phyloP scores from a whole-genome alignment of 1,284 basidiomycete genomes.

The Xerocomus amazonicus region DNA sequence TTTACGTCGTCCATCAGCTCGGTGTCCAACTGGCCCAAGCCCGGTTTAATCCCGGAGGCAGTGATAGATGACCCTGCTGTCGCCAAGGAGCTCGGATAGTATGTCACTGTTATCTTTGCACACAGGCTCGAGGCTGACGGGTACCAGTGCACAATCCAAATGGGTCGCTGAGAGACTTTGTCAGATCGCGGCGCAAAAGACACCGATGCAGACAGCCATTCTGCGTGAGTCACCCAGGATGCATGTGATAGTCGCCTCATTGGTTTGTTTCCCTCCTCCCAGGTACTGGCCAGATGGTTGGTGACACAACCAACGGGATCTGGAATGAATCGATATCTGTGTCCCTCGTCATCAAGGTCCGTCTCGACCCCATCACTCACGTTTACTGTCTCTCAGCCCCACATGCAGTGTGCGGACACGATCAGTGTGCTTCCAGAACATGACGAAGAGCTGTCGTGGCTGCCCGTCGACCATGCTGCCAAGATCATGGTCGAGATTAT shows the following conservation, averaged over 20 bases:
- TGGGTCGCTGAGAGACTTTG: conserved; percentile 63
- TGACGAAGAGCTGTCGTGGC: conserved; percentile 48
- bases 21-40: conserved; percentile 31
- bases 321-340: conserved; percentile 63
- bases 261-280: not conserved
- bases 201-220: conserved; percentile 37
- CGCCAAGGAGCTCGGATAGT: conserved; percentile 55
- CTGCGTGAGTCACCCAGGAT: conserved; percentile 24
- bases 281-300: conserved; percentile 52
- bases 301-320: conserved; percentile 48
- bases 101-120: conserved; percentile 22
- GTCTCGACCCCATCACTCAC: not conserved
- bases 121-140: not conserved
- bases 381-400: not conserved
- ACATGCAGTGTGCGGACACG: conserved; percentile 36
- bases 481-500: conserved; percentile 49
- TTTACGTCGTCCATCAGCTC: conserved; percentile 54
- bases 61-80: conserved; percentile 36
- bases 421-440: conserved; percentile 44
- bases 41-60: conserved; percentile 35
- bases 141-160: conserved; percentile 37
- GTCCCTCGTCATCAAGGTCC: conserved; percentile 32
- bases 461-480: conserved; percentile 57
- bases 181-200: conserved; percentile 36
- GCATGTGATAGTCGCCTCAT: not conserved